Conservation (phyloP, 2,329 filamentous ascomycete genomes). For the Knoxdaviesia capensis region DNA sequence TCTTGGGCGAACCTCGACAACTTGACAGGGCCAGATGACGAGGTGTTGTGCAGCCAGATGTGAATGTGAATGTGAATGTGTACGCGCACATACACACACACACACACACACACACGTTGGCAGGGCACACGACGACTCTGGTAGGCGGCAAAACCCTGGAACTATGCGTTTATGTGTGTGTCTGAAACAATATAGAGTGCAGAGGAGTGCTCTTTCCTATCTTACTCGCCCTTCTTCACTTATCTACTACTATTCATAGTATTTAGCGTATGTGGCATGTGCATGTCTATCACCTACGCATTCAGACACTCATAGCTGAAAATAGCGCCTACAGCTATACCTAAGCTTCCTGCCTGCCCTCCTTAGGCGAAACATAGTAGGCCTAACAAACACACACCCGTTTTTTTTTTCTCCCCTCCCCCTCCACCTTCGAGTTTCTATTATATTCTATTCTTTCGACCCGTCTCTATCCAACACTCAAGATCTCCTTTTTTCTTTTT, state of each 20-base stretch:
- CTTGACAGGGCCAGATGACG: no score
- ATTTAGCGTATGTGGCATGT: not conserved
- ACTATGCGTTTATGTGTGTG: no score
- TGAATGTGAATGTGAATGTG: no score
- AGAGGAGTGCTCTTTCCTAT: not conserved
- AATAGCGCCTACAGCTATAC: not conserved
- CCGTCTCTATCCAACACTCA: not conserved
- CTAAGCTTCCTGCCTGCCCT: not conserved
- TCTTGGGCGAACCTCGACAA: no score
- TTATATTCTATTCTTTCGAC: constrained; percentile 3
- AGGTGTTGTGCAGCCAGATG: no score
- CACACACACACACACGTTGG: no score
- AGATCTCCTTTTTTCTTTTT: constrained; percentile 1
- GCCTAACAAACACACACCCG: not conserved
- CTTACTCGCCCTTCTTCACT: not conserved
- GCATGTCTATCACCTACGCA: not conserved
- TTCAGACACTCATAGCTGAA: not conserved
- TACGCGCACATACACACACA: no score
- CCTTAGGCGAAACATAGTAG: no score
- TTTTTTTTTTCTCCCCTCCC: not conserved
- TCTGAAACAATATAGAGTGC: no score
- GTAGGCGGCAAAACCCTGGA: no score
- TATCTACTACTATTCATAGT: not conserved
- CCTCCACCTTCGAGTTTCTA: not conserved
- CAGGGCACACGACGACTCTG: no score